Evolutionary conservation across 306 rosid species (phyloP).

Genomic region (Biancaea sappan): DNA sequence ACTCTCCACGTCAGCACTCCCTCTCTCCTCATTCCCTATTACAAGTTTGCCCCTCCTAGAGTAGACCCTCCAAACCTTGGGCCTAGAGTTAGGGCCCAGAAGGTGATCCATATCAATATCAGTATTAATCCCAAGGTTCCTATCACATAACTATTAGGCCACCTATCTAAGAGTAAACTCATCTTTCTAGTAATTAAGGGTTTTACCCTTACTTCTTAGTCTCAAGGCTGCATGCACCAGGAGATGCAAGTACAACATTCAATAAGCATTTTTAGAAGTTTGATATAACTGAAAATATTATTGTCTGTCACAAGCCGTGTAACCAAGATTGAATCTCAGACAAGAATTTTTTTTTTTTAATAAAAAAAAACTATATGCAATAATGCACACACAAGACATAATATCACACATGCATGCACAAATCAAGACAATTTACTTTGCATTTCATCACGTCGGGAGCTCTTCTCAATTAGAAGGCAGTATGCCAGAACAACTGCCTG

Average conservation of each 20-base stretch:
- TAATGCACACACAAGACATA: conserved; percentile 19
- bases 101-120: no score
- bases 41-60: no score
- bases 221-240: neutral
- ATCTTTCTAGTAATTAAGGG: neutral
- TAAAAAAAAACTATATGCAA: neutral
- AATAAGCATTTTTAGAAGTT: neutral
- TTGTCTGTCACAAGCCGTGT: neutral
- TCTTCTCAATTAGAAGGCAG: conserved; percentile 89
- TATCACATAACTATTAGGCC: neutral
- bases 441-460: conserved; percentile 89
- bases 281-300: neutral
- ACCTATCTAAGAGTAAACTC: neutral
- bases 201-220: neutral
- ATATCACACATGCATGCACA: conserved; percentile 24
- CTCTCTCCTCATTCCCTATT: no score
- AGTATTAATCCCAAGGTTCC: no score
- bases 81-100: no score
- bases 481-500: conserved; percentile 81
- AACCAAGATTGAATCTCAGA: neutral
- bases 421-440: conserved; percentile 65
- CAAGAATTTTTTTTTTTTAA: no score
- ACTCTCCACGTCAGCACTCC: no score
- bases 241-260: neutral
- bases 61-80: no score